Evolutionary conservation across 2,329 filamentous ascomycete genomes (phyloP), one percentile per base, ranked within the genome.

Genomic region (Ambrosiella beaveri): DNA sequence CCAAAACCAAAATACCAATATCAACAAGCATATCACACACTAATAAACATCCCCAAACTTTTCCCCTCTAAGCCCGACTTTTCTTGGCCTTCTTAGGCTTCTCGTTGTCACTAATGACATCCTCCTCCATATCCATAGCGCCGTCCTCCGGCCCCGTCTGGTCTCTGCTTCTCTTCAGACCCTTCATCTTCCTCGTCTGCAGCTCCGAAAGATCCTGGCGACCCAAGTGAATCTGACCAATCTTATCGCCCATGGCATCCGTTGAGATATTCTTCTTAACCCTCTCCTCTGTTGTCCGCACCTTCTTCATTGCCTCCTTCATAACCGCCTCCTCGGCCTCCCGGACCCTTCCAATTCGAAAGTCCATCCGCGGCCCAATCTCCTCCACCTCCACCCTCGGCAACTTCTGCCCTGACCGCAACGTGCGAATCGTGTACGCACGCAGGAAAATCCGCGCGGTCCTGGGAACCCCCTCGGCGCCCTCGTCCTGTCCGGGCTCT

Each of bases 131-230:
- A 38, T 62, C 70, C 59, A 75, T 72, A 64, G 73, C 74, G 59
- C 71, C 75, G 56, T 76, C 75, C 47, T 66, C 58, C 35, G 49
- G 54, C 13, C 65, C 73, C 3, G 73, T 75, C 56, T 78, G 80
- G 62, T 82, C 82, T 57, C 88, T 80, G 63, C 78, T 82, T 63
- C 93, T 79, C 80, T 97, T 98, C 64, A 98, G 71, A 64, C 90
- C 93, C 82, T 98, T 98, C 90, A 98, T 97, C 81, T 98, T 98
- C 68, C 93, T 84, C 57, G 90, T 94, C 76, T 98, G 93, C 71
- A 98, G 71, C 65, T 85, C 80, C 67, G 76, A 77, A 60, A 98
- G 78, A 72, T 98, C 89, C 72, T 96, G 89, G 74, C 85, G 88
- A 66, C 86, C 88, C 61, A 95, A 72, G 70, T 98, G 93, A 62